Evolutionary conservation across 179 eudicot genomes (phyloP), one percentile per base, ranked within the genome.

Genomic region (Beta lomatogona): DNA sequence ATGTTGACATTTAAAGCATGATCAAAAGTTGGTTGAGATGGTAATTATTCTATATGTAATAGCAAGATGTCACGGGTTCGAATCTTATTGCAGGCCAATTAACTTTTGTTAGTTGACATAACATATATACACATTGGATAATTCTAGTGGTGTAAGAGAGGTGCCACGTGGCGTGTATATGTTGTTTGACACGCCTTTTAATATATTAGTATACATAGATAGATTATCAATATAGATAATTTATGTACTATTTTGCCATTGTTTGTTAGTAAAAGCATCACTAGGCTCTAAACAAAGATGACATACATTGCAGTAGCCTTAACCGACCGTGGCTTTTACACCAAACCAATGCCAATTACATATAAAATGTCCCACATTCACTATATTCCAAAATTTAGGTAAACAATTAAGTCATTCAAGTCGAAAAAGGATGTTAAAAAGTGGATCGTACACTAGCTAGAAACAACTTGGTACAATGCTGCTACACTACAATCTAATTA

Each of bases 371-470:
- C 28, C 3, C 31, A 66, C 31, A 28, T 13, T 36, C 36, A 36
- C n/a, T 66, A 36, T 28, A 15, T 36, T 66, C 11, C 46, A 66
- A 66, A 5, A 5, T 66, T 66, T 66, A 66, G 71, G 71, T 66
- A 66, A 66, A 66, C 71, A 14, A 66, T 66, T 66, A 66, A 66
- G 71, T 66, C 71, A 64, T 28, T 25, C 11, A 66, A 12, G 71
- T 66, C 0, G 71, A 66, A 66, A 66, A 66, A 66, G 19, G 46
- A 8, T 1, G 18, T 31, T 31, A 28, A 31, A 9, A 3, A 13
- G 45, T 66, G 46, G 46, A 66, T 66, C 71, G 14, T 14, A 31
- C 69, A 64, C 71, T 66, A 66, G n/a, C 45, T 28, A 66, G 46
- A 66, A 66, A 66, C 46, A 66, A 28, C 19, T 66, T 28, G 46